Evolutionary conservation across 1,284 basidiomycete genomes (phyloP), one percentile per base, ranked within the genome.

Genomic region (Tetrapyrgos nigripes): DNA sequence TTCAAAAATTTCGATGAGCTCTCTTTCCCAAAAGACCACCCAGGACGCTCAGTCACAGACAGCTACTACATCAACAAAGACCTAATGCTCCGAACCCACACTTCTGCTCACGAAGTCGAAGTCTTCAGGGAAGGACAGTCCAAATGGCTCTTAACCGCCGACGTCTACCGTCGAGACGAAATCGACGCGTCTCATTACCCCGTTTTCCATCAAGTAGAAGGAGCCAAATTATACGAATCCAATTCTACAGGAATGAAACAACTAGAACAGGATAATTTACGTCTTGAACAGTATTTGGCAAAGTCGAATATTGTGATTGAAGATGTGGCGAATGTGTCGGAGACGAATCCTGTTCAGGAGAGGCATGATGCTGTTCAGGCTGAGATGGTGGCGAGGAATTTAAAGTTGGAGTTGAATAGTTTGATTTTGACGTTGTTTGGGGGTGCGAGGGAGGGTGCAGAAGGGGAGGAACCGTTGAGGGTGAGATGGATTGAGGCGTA

Each of bases 131-230:
- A 80, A 35, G 93, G 93, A 4, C 80, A 91, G 65, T 86, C 91
- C 35, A 82, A 83, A 54, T 99, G 96, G 93, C 81, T 99, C 31
- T 82, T 99, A 50, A 93, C 96, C 1, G 96, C 97, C n/a, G 97
- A 99, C 78, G 97, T 99, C 48, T 99, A 98, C 76, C 81, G 97
- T 45, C 87, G 97, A 64, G 97, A 99, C 84, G 97, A 99, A 77
- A 99, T 99, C 64, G 97, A 99, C 77, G 85, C 87, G 21, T 93
- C 91, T 10, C 97, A 99, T 75, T 98, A 98, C 74, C 97, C 97
- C 19, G 92, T 98, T 46, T 99, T 99, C 74, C 97, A 99, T 76
- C 97, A 99, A 77, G 95, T 98, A 80, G 97, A 99, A 74, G 97
- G 97, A 29, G 95, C 96, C 21, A 82, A 88, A 45, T 87, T 98